Conservation (phyloP, 352 stramenopile genomes). For the Phytophthora niederhauseri region DNA sequence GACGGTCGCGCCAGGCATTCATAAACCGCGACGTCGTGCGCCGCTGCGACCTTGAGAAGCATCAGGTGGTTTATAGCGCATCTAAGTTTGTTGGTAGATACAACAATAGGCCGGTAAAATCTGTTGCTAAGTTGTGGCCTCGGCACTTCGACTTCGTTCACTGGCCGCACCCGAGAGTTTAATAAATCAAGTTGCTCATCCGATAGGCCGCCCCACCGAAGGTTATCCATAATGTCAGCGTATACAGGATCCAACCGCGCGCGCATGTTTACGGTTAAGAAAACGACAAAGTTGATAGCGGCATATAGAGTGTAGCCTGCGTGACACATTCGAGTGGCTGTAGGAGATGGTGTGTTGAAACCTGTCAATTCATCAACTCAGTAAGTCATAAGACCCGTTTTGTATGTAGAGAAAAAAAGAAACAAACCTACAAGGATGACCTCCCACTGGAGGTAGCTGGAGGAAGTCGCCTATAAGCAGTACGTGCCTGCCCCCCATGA, state of each 20-base stretch:
- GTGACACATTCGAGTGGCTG: neutral
- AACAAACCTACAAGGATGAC: constrained; percentile 16
- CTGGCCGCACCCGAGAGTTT: neutral
- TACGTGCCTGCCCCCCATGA: constrained; percentile 38
- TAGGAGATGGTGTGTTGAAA: neutral
- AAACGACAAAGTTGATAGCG: neutral
- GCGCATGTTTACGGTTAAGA: neutral
- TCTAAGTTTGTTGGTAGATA: neutral
- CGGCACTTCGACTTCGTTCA: neutral
- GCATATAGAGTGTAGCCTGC: neutral
- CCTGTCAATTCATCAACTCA: neutral
- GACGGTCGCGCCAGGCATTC: neutral
- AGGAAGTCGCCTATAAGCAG: constrained; percentile 31
- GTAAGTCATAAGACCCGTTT: neutral
- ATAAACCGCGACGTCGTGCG: neutral
- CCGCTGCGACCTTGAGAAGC: neutral
- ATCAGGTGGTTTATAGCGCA: neutral
- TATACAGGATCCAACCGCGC: neutral
- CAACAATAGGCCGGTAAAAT: neutral
- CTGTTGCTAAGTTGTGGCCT: no score
- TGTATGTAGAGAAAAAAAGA: no score
- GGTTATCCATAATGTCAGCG: neutral
- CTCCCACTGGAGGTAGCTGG: constrained; percentile 26
- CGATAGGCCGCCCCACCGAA: neutral
- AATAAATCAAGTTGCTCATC: neutral